phyloP scores from a whole-genome alignment of 768 basidiomycete genomes.

The Mycena floridula region DNA sequence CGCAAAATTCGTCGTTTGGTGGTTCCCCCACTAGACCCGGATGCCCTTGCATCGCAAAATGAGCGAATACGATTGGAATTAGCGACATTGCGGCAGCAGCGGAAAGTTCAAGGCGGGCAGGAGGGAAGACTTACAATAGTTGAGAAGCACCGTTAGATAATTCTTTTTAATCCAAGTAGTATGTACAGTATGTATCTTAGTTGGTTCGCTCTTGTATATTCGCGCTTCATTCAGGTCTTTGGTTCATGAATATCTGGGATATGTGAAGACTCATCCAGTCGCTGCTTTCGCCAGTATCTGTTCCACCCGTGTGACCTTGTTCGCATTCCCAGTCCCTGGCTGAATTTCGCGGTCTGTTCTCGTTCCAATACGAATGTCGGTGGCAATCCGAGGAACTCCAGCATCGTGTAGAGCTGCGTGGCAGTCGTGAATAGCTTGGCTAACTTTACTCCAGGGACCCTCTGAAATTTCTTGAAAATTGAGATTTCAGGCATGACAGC shows the following conservation, averaged over 20 bases:
- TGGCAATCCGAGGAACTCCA: constrained; percentile 73
- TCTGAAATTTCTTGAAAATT: constrained; percentile 31
- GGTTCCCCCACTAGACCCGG: neutral
- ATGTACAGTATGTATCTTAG: no score
- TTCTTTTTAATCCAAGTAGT: no score
- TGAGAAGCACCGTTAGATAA: no score
- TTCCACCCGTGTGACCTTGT: constrained; percentile 76
- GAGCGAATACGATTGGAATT: neutral
- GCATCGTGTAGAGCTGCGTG: constrained; percentile 80
- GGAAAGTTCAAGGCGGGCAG: neutral
- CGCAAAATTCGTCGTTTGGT: neutral
- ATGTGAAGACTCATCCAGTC: no score
- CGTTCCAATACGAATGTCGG: constrained; percentile 94
- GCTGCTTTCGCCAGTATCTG: constrained; percentile 64
- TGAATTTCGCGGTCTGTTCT: constrained; percentile 61
- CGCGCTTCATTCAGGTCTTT: no score
- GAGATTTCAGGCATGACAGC: neutral
- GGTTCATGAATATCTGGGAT: no score
- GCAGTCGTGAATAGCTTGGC: constrained; percentile 84
- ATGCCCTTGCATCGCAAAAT: neutral
- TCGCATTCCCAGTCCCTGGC: constrained; percentile 66
- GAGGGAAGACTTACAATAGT: no score
- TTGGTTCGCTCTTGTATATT: no score
- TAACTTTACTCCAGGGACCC: constrained; percentile 83
- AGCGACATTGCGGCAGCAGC: neutral